phyloP scores from a whole-genome alignment of 306 rosid genomes.

The Prunus mongolica region DNA sequence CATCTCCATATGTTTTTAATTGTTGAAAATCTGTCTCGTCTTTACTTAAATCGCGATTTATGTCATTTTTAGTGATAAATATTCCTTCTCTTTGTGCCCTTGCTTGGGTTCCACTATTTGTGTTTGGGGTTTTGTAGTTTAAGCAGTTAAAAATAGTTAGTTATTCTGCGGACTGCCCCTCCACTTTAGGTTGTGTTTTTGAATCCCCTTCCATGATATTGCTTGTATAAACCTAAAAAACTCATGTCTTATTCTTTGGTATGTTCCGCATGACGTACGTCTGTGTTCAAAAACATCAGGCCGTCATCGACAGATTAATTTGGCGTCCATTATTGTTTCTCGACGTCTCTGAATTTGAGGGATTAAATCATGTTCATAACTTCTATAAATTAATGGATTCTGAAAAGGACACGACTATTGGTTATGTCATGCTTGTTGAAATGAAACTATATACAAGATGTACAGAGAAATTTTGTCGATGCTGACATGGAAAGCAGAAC shows the following conservation, averaged over 20 bases:
- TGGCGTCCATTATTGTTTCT: not conserved
- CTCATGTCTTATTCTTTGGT: no score
- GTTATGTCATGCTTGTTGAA: conserved; percentile 20
- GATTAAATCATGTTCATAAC: not conserved
- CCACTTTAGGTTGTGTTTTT: no score
- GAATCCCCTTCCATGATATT: no score
- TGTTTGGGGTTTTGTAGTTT: not conserved
- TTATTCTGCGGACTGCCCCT: no score
- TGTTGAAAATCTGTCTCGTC: no score
- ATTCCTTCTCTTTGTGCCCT: no score
- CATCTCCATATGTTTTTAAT: no score
- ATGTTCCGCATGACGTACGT: not conserved
- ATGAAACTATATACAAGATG: not conserved
- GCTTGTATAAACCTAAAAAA: no score
- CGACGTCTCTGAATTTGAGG: not conserved
- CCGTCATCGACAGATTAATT: conserved; percentile 3
- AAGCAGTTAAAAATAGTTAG: no score
- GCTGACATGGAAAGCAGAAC: conserved; percentile 8
- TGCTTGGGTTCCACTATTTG: not conserved
- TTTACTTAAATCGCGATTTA: no score
- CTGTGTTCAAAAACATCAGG: not conserved
- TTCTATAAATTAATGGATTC: not conserved
- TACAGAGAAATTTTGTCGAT: not conserved
- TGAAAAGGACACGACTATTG: conserved; percentile 9
- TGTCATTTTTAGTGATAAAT: no score